These are phyloP conservation scores for Solanum chacoense DNA, from an alignment of 305 asterid species.

Conservation along the genomic window DNA sequence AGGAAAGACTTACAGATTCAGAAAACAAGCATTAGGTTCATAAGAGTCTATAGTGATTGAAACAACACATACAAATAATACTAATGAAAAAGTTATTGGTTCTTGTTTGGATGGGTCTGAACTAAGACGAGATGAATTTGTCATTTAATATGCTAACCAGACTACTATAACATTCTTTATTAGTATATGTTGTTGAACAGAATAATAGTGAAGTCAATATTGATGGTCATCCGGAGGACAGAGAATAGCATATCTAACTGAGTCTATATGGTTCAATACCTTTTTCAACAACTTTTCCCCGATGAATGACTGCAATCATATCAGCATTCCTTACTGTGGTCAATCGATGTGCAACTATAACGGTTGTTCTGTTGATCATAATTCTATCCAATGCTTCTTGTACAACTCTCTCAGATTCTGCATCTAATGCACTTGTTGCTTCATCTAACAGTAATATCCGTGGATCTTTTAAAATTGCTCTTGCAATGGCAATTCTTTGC, in stretches of 20 bases:
- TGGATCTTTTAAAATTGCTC: constrained; percentile 84
- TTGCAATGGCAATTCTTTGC: constrained; percentile 87
- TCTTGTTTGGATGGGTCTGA: neutral
- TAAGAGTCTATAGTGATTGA: neutral
- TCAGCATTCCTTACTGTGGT: constrained; percentile 80
- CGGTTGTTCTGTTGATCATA: constrained; percentile 70
- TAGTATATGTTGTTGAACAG: neutral
- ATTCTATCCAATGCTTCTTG: constrained; percentile 84
- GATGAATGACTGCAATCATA: constrained; percentile 67
- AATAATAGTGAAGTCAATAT: neutral
- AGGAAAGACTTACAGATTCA: neutral
- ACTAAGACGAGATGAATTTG: neutral
- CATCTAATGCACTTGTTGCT: constrained; percentile 93
- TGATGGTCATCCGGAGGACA: neutral
- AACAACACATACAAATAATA: neutral
- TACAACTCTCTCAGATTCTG: constrained; percentile 84
- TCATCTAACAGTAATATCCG: constrained; percentile 73
- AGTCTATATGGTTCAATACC: constrained; percentile 19
- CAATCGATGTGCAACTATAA: constrained; percentile 81
- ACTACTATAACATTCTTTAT: neutral
- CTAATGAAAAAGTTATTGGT: neutral
- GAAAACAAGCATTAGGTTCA: neutral
- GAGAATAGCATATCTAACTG: neutral
- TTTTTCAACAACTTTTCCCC: constrained; percentile 71
- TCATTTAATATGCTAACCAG: neutral